Conservation (phyloP, 371 early-diverging fungal genomes). For the Neoconidiobolus thromboides region DNA sequence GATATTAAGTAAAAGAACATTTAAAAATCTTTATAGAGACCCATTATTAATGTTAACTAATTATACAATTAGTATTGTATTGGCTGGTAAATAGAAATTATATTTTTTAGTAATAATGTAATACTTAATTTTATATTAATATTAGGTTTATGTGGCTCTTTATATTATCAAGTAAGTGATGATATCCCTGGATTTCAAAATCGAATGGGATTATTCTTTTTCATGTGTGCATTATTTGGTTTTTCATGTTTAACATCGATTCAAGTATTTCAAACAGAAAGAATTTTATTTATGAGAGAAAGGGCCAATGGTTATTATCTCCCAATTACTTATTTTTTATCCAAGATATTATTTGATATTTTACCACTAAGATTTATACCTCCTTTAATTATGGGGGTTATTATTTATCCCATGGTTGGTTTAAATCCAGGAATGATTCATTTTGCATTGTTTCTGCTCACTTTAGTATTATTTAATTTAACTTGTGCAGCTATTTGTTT, state of each 20-base stretch:
- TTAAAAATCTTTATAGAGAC: slow-evolving; percentile 75
- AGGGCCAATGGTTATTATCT: slow-evolving; percentile 72
- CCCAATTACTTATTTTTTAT: slow-evolving; percentile 47
- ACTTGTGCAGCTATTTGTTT: slow-evolving; percentile 64
- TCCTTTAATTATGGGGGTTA: slow-evolving; percentile 59
- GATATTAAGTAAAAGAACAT: slow-evolving; percentile 60
- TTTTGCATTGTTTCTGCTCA: slow-evolving; percentile 64
- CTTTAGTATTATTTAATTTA: slow-evolving; percentile 68
- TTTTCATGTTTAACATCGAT: slow-evolving; percentile 58
- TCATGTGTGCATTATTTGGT: slow-evolving; percentile 60
- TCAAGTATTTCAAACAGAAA: slow-evolving; percentile 47
- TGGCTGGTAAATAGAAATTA: slow-evolving; percentile 29
- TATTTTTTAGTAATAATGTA: slow-evolving; percentile 4
- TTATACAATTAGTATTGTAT: slow-evolving; percentile 47
- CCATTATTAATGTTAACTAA: slow-evolving; percentile 69
- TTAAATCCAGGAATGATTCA: slow-evolving; percentile 38
- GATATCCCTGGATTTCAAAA: slow-evolving; percentile 75
- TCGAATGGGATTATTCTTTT: slow-evolving; percentile 68
- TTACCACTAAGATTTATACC: slow-evolving; percentile 66
- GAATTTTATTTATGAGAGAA: slow-evolving; percentile 62
- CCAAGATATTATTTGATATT: slow-evolving; percentile 66
- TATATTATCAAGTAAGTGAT: slow-evolving; percentile 61
- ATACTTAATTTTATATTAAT: not conserved
- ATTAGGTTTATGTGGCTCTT: slow-evolving; percentile 47
- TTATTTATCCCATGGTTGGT: slow-evolving; percentile 78